Percentiles rank a stretch among this genome's conserved stretches.
Evolutionary conservation across 2,329 filamentous ascomycete genomes (phyloP).

Genomic region (Trichoderma sp.): DNA sequence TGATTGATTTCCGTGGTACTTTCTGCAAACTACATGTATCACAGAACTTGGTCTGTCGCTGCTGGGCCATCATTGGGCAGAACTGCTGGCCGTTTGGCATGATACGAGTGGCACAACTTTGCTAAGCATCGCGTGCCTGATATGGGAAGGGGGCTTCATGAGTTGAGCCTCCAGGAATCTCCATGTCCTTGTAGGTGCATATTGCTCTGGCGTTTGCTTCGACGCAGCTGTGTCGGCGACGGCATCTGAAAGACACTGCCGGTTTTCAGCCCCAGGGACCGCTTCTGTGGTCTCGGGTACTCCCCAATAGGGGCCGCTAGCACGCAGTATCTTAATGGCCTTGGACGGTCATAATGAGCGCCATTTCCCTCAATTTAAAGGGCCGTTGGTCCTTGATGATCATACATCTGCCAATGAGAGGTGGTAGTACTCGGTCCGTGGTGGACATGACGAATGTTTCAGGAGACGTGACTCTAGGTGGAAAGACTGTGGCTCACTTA

Average conservation of each 20-base stretch:
- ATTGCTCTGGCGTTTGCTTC: background rate
- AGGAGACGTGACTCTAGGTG: background rate
- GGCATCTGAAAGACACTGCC: constrained; percentile 8
- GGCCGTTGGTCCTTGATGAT: background rate
- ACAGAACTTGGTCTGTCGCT: constrained; percentile 7
- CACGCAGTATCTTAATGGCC: background rate
- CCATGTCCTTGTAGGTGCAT: background rate
- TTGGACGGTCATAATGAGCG: background rate
- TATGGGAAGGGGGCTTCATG: background rate
- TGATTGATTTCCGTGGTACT: background rate
- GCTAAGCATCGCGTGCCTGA: background rate
- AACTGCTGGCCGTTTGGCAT: background rate
- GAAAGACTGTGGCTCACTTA: background rate
- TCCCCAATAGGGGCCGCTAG: background rate
- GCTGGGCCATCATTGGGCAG: background rate
- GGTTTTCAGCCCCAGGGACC: background rate
- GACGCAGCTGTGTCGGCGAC: constrained; percentile 2
- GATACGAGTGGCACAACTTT: background rate
- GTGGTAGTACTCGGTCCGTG: background rate
- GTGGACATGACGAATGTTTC: background rate
- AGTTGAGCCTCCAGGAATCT: background rate
- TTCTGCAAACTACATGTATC: background rate
- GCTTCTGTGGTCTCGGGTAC: background rate
- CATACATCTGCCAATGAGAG: background rate
- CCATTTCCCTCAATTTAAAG: background rate